These are phyloP conservation scores for Starmera caribaea DNA, from an alignment of 805 yeast genomes.

Conservation along the genomic window DNA sequence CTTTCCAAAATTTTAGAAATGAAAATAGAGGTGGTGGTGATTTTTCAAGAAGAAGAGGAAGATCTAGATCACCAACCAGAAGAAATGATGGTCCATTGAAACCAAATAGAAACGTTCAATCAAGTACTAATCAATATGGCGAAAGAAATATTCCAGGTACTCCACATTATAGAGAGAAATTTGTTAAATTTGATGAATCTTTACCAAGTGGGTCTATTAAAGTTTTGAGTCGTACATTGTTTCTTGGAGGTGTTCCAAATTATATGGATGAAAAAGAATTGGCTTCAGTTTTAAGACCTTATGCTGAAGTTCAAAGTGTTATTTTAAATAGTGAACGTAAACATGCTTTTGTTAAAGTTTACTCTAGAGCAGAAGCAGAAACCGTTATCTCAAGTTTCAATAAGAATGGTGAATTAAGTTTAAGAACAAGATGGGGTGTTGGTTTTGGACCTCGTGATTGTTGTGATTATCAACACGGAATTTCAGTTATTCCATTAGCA, in stretches of 20 bases:
- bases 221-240: constrained; percentile 82
- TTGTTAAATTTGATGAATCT: constrained; percentile 57
- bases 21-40: constrained; percentile 9
- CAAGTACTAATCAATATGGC: constrained; percentile 17
- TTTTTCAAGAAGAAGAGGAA: constrained; percentile 10
- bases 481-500: constrained; percentile 75
- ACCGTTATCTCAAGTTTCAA: constrained; percentile 64
- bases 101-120: constrained; percentile 25
- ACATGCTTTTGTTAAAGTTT: constrained; percentile 94
- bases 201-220: constrained; percentile 73
- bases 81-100: constrained; percentile 6
- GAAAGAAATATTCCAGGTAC: constrained; percentile 64
- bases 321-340: constrained; percentile 81
- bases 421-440: constrained; percentile 97
- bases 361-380: constrained; percentile 88
- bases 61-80: constrained; percentile 22
- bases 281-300: constrained; percentile 64
- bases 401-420: constrained; percentile 47
- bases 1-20: constrained; percentile 17
- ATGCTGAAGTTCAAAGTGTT: constrained; percentile 86
- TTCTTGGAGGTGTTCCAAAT: constrained; percentile 88
- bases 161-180: constrained; percentile 69
- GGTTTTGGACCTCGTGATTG: constrained; percentile 99
- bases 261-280: constrained; percentile 71
- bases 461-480: constrained; percentile 88